phyloP scores from a whole-genome alignment of 129 eudicot genomes.

The Apium graveolens region DNA sequence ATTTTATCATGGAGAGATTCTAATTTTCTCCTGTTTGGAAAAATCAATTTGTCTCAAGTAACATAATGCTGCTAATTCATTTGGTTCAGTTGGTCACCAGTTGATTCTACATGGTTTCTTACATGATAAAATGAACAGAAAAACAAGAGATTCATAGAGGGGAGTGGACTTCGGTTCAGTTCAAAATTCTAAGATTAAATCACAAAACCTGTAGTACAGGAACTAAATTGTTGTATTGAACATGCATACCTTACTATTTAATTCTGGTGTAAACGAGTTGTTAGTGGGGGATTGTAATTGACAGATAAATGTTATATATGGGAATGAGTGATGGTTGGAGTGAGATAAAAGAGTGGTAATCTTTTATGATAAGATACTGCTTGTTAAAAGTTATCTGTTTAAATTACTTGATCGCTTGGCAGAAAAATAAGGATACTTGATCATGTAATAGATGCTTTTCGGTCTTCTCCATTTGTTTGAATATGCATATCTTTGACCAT shows the following conservation, averaged over 20 bases:
- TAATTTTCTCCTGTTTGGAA: neutral
- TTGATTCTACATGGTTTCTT: neutral
- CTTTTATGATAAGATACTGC: neutral
- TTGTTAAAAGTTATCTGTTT: neutral
- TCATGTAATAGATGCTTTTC: neutral
- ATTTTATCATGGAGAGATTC: neutral
- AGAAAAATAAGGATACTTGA: neutral
- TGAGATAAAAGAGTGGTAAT: neutral
- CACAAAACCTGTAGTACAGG: neutral
- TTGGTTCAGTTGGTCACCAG: neutral
- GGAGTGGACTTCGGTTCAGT: neutral
- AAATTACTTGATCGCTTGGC: neutral
- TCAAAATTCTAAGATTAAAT: neutral
- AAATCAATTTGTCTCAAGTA: neutral
- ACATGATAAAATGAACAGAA: neutral
- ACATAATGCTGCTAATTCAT: neutral
- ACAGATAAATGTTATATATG: neutral
- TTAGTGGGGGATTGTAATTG: neutral
- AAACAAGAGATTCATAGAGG: neutral
- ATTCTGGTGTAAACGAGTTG: neutral
- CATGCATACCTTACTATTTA: neutral
- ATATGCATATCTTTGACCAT: constrained; percentile 1
- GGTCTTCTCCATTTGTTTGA: neutral
- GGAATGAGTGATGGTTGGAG: neutral
- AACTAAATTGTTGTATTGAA: neutral